phyloP scores from a whole-genome alignment of 768 basidiomycete genomes.

The Amyloporia xantha region DNA sequence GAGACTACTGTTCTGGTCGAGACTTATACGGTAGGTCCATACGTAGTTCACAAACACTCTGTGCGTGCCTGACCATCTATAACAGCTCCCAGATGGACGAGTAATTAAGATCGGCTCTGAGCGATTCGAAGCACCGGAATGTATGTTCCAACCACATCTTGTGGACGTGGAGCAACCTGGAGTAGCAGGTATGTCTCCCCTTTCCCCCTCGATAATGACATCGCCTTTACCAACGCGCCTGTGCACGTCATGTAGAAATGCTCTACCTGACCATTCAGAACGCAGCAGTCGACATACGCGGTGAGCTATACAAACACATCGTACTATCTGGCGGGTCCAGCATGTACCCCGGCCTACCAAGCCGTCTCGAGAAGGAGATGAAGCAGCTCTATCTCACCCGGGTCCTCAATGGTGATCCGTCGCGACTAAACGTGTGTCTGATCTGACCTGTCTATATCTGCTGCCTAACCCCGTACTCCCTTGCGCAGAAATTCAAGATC shows the following conservation, averaged over 20 bases:
- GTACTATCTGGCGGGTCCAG: constrained; percentile 96
- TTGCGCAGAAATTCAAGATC: constrained; percentile 93
- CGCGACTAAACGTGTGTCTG: constrained; percentile 74
- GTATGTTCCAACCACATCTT: constrained; percentile 99
- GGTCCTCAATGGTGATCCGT: constrained; percentile 79
- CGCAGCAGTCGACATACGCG: constrained; percentile 83
- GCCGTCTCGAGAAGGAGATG: constrained; percentile 97
- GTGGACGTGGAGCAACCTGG: constrained; percentile 97
- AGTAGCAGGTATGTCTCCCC: constrained; percentile 62
- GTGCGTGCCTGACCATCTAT: background rate
- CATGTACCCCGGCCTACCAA: constrained; percentile 98
- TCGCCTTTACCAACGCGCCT: background rate
- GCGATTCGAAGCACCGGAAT: constrained; percentile 98
- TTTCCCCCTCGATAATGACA: background rate
- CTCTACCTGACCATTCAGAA: constrained; percentile 93
- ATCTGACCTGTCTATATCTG: background rate
- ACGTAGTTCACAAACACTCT: background rate
- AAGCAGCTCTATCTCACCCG: constrained; percentile 95
- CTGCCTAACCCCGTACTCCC: background rate
- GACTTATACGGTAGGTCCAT: constrained; percentile 74
- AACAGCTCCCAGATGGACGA: constrained; percentile 89
- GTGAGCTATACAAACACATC: constrained; percentile 95
- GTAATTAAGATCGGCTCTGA: constrained; percentile 97
- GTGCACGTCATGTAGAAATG: constrained; percentile 56
- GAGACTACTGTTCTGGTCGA: constrained; percentile 97